phyloP scores from a whole-genome alignment of 2,329 filamentous ascomycete species.

The Exophiala viscosa region DNA sequence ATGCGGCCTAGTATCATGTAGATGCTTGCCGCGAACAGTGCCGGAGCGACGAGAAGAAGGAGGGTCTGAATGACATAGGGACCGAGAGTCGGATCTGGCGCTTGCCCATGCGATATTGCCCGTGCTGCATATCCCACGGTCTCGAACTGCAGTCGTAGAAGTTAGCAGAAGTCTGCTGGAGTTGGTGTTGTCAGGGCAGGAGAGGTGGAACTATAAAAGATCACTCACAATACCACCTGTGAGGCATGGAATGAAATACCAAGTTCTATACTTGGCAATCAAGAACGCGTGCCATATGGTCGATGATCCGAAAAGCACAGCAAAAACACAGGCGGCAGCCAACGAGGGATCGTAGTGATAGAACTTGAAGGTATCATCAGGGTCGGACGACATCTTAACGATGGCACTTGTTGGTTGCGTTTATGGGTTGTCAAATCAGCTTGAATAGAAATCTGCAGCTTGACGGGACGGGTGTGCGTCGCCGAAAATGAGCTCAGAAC shows the following conservation, averaged over 20 bases:
- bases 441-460: not conserved
- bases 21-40: conserved; percentile 39
- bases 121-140: conserved; percentile 37
- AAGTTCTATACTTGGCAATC: not conserved
- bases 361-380: conserved; percentile 1
- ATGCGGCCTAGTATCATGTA: conserved; percentile 43
- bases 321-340: conserved; percentile 29
- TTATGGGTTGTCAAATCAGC: not conserved
- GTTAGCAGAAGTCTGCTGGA: conserved; percentile 25
- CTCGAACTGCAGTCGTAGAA: conserved; percentile 24
- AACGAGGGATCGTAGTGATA: conserved; percentile 30
- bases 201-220: too few species aligned
- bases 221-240: too few species aligned
- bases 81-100: conserved; percentile 25
- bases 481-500: not conserved
- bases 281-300: conserved; percentile 37
- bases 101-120: conserved; percentile 34
- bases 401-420: not conserved
- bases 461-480: not conserved
- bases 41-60: conserved; percentile 40
- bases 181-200: too few species aligned
- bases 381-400: not conserved
- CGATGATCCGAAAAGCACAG: conserved; percentile 29
- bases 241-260: too few species aligned
- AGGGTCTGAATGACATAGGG: conserved; percentile 39